Evolutionary conservation across 2,329 filamentous ascomycete species (phyloP).

Genomic region (Arthrobotrys megalospora): DNA sequence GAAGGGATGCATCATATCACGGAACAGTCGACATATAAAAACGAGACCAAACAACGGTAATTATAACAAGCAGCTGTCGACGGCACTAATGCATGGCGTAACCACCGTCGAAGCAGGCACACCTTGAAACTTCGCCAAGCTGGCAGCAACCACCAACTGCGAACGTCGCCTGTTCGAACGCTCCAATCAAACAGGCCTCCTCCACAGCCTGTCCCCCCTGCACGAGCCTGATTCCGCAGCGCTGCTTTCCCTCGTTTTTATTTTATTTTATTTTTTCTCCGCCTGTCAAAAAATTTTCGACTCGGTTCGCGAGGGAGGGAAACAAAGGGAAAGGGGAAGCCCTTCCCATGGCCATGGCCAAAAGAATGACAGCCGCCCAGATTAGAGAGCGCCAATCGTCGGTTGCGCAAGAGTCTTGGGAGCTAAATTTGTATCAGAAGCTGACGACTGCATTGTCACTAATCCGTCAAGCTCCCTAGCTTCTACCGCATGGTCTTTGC

Average conservation of each 20-base stretch:
- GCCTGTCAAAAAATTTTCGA: neutral
- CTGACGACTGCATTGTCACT: conserved; percentile 25
- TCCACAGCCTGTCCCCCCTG: conserved; percentile 14
- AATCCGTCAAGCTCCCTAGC: neutral
- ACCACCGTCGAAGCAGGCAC: conserved; percentile 41
- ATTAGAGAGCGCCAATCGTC: conserved; percentile 18
- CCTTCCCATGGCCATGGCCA: no score
- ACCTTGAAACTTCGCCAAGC: conserved; percentile 56
- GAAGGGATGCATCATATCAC: neutral
- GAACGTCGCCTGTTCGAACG: conserved; percentile 32
- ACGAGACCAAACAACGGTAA: neutral
- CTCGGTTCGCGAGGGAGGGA: conserved; percentile 2
- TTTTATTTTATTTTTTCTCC: conserved; percentile 7
- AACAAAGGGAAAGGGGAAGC: neutral
- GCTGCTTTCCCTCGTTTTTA: neutral
- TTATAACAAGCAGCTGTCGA: neutral
- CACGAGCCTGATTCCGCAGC: conserved; percentile 25
- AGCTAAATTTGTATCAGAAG: conserved; percentile 22
- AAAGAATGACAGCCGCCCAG: conserved; percentile 26
- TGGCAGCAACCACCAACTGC: conserved; percentile 20
- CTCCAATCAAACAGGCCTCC: conserved; percentile 8
- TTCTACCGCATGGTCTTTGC: conserved; percentile 5
- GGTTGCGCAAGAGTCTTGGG: conserved; percentile 27
- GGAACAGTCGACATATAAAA: neutral
- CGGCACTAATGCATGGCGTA: conserved; percentile 42